phyloP scores from a whole-genome alignment of 2,329 filamentous ascomycete genomes.

The Fusarium protoensiforme region DNA sequence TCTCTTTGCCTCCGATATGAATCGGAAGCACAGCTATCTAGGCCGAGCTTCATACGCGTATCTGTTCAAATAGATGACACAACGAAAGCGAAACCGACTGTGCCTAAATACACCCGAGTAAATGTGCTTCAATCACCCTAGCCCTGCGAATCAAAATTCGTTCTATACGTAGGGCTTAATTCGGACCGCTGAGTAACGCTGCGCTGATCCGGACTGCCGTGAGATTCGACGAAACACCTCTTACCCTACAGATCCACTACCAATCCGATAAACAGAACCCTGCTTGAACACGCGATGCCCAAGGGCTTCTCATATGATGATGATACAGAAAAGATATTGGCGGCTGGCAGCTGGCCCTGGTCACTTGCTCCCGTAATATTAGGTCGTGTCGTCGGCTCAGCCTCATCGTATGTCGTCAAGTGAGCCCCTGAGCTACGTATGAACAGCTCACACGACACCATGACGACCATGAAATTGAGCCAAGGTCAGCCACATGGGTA shows the following conservation, averaged over 20 bases:
- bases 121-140: background rate
- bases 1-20: background rate
- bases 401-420: background rate
- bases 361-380: background rate
- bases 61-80: background rate
- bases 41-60: background rate
- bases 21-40: background rate
- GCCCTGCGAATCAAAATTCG: background rate
- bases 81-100: background rate
- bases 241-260: constrained; percentile 22
- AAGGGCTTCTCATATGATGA: constrained; percentile 11
- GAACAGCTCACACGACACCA: constrained; percentile 12
- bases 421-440: background rate
- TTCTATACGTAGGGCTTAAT: background rate
- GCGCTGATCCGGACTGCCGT: background rate
- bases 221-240: background rate
- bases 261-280: background rate
- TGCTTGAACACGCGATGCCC: constrained; percentile 11
- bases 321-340: background rate
- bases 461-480: background rate
- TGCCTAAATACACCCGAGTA: background rate
- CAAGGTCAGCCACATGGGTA: background rate
- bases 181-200: background rate
- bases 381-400: background rate
- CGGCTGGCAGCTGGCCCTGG: background rate